Percentiles rank a stretch among this genome's conserved stretches.
phyloP scores from a whole-genome alignment of 1,284 basidiomycete species.

The Takashimella koratensis region DNA sequence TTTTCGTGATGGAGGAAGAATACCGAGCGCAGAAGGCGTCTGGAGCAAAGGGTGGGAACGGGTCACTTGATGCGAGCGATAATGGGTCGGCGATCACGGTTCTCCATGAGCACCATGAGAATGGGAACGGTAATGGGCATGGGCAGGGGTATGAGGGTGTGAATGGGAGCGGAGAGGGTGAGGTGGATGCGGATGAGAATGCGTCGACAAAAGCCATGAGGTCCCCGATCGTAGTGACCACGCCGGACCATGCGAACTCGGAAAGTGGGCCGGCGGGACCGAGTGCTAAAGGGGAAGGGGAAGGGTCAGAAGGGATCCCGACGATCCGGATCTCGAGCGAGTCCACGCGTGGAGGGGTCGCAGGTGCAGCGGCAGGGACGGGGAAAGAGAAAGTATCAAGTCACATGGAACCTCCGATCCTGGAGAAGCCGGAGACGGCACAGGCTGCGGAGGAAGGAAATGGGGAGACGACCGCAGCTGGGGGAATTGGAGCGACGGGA shows the following conservation, averaged over 20 bases:
- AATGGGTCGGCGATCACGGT: slow-evolving; percentile 15
- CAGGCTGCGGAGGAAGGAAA: slow-evolving; percentile 46
- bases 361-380: slow-evolving; percentile 15
- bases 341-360: slow-evolving; percentile 55
- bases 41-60: slow-evolving; percentile 54
- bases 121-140: slow-evolving; percentile 16
- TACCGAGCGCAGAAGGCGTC: slow-evolving; percentile 66
- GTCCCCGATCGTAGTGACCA: slow-evolving; percentile 7
- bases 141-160: too few species aligned
- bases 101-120: background rate
- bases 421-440: slow-evolving; percentile 49
- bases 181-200: slow-evolving; percentile 59
- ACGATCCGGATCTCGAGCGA: slow-evolving; percentile 86
- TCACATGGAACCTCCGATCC: slow-evolving; percentile 23
- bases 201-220: slow-evolving; percentile 57
- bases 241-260: background rate
- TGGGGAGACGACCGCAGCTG: slow-evolving; percentile 45
- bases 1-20: slow-evolving; percentile 99
- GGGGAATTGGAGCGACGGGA: too few species aligned
- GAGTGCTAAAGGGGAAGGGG: background rate
- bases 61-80: slow-evolving; percentile 55
- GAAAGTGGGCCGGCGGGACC: too few species aligned
- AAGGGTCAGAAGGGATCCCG: slow-evolving; percentile 56
- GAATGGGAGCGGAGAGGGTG: background rate
- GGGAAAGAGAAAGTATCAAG: background rate